Conservation (phyloP, 805 yeast genomes). For the Metschnikowia similis region DNA sequence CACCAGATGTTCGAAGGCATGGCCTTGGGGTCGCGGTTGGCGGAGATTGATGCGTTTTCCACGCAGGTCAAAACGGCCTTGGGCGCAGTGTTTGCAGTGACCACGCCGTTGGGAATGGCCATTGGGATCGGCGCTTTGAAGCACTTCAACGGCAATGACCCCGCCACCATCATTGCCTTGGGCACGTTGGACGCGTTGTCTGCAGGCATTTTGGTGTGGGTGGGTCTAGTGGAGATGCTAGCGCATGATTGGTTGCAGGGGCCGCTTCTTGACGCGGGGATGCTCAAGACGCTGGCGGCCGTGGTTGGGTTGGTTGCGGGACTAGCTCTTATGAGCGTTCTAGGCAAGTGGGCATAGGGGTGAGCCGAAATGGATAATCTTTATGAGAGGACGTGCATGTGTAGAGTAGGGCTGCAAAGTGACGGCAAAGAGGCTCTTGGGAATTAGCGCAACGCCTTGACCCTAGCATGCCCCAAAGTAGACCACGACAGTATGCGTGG, state of each 20-base stretch:
- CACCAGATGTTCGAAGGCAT: constrained; percentile 29
- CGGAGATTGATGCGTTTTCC: constrained; percentile 17
- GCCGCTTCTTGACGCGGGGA: constrained; percentile 15
- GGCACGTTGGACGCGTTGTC: constrained; percentile 33
- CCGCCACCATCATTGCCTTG: constrained; percentile 26
- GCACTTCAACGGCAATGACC: constrained; percentile 26
- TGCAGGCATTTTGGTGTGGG: constrained; percentile 31
- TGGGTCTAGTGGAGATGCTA: constrained; percentile 30
- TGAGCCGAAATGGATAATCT: no score
- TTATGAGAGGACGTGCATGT: no score
- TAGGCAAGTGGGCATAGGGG: constrained; percentile 34
- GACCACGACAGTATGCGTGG: no score
- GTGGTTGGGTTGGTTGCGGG: constrained; percentile 21
- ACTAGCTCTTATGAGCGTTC: constrained; percentile 25
- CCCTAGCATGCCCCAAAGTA: no score
- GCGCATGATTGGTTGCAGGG: constrained; percentile 29
- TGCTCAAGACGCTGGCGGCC: constrained; percentile 13
- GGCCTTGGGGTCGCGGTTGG: constrained; percentile 26
- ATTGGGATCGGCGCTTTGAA: constrained; percentile 63
- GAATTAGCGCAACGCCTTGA: no score
- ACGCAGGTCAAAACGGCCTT: constrained; percentile 1
- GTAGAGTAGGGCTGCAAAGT: no score
- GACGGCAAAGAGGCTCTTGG: no score
- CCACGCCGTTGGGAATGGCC: constrained; percentile 72
- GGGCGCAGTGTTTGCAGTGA: constrained; percentile 21